Evolutionary conservation across 148 eudicot genomes (phyloP), one percentile per base, ranked within the genome.

Genomic region (Dianthus caryophyllus): DNA sequence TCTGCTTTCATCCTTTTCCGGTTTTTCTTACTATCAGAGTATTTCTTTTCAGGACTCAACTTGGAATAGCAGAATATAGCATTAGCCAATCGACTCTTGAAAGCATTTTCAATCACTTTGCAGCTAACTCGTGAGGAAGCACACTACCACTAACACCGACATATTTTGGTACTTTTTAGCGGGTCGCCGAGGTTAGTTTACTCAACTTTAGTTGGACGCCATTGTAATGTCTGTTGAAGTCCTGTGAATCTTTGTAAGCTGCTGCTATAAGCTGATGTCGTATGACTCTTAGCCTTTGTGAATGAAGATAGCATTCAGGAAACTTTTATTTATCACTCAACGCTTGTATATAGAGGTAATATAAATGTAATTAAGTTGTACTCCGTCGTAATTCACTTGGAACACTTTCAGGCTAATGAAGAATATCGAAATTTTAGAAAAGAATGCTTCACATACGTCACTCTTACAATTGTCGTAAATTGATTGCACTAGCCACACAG

Each of bases 31-130:
- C 31, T 68, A 46, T 43, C 47, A 52, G 17, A 65, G 29, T 49
- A 15, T 22, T 53, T 16, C 67, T 16, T 54, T 77, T 64, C 86
- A 92, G 97, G 71, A 80, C 75, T 67, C 71, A n/a, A 50, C 69
- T 88, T 47, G 89, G 93, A 48, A 85, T 94, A 61, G 85, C 97
- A 38, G 99, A 94, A 72, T 94, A 94, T 70, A 94, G 97, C 83
- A 77, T 94, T 75, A 90, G 99, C 70, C 99, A 94, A 69, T 94
- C 99, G 21, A 94, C 99, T 36, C 85, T 94, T 16, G 99, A 94
- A 75, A 87, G 97, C 36, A 94, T 94, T 67, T 94, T 94, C 73
- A 94, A 88, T 80, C 97, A 86, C 79, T 94, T 94, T 73, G 99
- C 99, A 7, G 88, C 96, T 1, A 86, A 84, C 43, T 75, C 96